Conservation (phyloP, 768 basidiomycete species). For the Leccinum variicolor region DNA sequence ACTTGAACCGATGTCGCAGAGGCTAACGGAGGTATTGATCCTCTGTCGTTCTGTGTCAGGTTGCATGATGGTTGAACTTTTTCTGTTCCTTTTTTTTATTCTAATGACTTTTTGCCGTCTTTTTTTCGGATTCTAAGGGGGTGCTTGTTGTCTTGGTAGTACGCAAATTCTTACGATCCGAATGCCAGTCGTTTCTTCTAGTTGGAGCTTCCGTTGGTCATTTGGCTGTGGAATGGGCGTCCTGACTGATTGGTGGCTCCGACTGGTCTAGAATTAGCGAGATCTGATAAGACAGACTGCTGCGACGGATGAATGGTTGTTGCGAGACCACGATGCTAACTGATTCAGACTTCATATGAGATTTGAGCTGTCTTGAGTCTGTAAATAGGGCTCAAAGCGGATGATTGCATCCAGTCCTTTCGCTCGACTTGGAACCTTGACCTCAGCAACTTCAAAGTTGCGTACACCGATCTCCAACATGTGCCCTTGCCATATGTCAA, state of each 20-base stretch:
- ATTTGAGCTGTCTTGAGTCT: not conserved
- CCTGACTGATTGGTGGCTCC: not conserved
- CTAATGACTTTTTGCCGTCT: not conserved
- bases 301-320: not conserved
- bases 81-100: not conserved
- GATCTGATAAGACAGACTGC: not conserved
- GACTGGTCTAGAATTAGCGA: not conserved
- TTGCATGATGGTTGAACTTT: slow-evolving; percentile 1
- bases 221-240: not conserved
- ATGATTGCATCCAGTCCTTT: too few species aligned
- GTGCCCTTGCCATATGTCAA: not conserved
- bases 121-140: slow-evolving; percentile 15
- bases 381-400: not conserved
- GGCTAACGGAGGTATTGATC: not conserved
- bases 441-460: not conserved
- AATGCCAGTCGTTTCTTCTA: slow-evolving; percentile 4
- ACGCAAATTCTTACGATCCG: slow-evolving; percentile 14
- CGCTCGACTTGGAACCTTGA: not conserved
- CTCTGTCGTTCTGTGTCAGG: slow-evolving; percentile 1
- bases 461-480: not conserved
- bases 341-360: not conserved
- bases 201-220: not conserved
- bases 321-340: not conserved
- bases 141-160: slow-evolving; percentile 16
- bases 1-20: slow-evolving; percentile 1